A percentile compares a stretch with the other conserved stretches of the same genome.
These are phyloP conservation scores for Backusella westeae DNA, from an alignment of 192 early-diverging fungal genomes.

Conservation along the genomic window DNA sequence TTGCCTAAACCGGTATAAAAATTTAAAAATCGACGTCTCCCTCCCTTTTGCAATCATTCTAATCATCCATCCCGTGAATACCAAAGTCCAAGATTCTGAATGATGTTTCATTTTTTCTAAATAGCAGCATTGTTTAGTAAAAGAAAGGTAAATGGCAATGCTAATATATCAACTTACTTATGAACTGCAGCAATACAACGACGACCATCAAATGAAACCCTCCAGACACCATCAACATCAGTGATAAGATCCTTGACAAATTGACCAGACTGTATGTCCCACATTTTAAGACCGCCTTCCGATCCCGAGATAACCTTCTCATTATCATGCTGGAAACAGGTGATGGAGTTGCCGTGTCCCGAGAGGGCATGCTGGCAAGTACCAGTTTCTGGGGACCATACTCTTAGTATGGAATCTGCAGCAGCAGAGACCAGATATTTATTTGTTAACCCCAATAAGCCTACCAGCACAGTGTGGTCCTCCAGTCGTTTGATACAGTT, in stretches of 20 bases:
- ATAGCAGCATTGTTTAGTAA: neutral
- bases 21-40: neutral
- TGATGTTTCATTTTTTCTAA: slow-evolving; percentile 55
- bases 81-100: slow-evolving; percentile 85
- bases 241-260: slow-evolving; percentile 82
- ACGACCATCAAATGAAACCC: slow-evolving; percentile 88
- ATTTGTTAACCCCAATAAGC: slow-evolving; percentile 83
- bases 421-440: slow-evolving; percentile 91
- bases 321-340: slow-evolving; percentile 97
- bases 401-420: slow-evolving; percentile 89
- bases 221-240: slow-evolving; percentile 88
- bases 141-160: neutral
- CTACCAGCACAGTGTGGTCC: slow-evolving; percentile 94
- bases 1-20: neutral
- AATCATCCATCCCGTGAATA: slow-evolving; percentile 25
- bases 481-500: slow-evolving; percentile 72
- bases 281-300: slow-evolving; percentile 92
- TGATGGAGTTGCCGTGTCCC: slow-evolving; percentile 89
- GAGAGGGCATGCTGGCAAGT: slow-evolving; percentile 63
- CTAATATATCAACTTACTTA: slow-evolving; percentile 35
- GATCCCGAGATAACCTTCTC: slow-evolving; percentile 93
- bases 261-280: slow-evolving; percentile 89
- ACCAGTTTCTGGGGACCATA: slow-evolving; percentile 80
- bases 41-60: neutral
- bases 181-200: slow-evolving; percentile 80